phyloP scores from a whole-genome alignment of 345 rosid species.

The Gossypium raimondii region DNA sequence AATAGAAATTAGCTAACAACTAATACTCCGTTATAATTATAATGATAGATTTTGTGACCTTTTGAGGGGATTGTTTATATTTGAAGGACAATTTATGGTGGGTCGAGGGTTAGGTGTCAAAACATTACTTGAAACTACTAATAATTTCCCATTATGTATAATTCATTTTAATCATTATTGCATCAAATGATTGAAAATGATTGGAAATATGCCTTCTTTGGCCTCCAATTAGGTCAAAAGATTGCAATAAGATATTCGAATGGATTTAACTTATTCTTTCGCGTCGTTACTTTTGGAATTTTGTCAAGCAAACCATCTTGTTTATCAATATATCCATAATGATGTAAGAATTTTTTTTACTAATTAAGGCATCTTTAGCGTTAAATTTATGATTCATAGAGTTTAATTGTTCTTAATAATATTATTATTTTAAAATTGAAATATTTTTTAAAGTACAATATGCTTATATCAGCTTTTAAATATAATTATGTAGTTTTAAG shows the following conservation, averaged over 20 bases:
- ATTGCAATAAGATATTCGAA: not conserved
- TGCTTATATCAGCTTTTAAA: too few species aligned
- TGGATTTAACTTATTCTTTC: not conserved
- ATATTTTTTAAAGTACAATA: too few species aligned
- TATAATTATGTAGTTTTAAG: too few species aligned
- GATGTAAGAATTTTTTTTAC: not conserved
- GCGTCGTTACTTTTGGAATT: not conserved
- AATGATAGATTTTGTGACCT: conserved; percentile 5
- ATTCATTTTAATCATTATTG: not conserved
- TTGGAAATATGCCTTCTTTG: not conserved
- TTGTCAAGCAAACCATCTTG: not conserved
- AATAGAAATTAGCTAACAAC: not conserved
- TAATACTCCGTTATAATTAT: not conserved
- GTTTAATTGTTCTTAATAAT: too few species aligned
- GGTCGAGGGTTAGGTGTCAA: not conserved
- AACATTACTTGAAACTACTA: not conserved
- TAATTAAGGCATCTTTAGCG: too few species aligned
- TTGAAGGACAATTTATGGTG: conserved; percentile 13
- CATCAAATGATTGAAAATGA: conserved; percentile 19
- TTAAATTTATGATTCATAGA: too few species aligned
- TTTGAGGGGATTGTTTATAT: conserved; percentile 1
- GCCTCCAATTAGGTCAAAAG: not conserved
- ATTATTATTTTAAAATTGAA: too few species aligned
- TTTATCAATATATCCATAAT: too few species aligned
- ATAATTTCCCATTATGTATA: not conserved